A percentile compares a stretch with the other conserved stretches of the same genome.
Conservation (phyloP, 2,329 filamentous ascomycete genomes). For the Metarhizium humberi region DNA sequence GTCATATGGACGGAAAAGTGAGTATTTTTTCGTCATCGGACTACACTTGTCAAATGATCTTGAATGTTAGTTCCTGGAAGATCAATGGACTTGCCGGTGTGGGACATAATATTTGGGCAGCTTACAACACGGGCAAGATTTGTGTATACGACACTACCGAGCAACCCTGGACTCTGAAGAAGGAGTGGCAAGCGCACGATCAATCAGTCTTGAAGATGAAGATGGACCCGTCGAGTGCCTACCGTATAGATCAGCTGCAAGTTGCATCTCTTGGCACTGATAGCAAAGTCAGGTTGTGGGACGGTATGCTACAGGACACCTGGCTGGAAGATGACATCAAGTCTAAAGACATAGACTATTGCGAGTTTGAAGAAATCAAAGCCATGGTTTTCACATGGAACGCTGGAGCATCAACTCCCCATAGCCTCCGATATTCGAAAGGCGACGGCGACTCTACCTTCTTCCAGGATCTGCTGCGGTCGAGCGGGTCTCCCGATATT, state of each 20-base stretch:
- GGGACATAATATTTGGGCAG: constrained; percentile 80
- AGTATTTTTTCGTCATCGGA: constrained; percentile 79
- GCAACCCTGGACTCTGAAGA: constrained; percentile 81
- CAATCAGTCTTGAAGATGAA: constrained; percentile 71
- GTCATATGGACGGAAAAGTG: constrained; percentile 88
- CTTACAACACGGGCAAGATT: constrained; percentile 87
- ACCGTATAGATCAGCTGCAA: constrained; percentile 74
- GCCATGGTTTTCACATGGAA: constrained; percentile 91
- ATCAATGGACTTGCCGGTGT: constrained; percentile 81
- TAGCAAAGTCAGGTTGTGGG: constrained; percentile 78
- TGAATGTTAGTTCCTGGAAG: constrained; percentile 89
- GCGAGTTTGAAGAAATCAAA: constrained; percentile 72
- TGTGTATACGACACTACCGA: constrained; percentile 81
- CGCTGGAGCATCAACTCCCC: constrained; percentile 89
- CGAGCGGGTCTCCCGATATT: constrained; percentile 76
- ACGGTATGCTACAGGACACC: constrained; percentile 86
- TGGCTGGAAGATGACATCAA: constrained; percentile 93
- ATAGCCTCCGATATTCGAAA: constrained; percentile 61
- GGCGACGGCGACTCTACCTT: constrained; percentile 69
- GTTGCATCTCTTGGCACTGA: constrained; percentile 83
- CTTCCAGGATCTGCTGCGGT: constrained; percentile 68
- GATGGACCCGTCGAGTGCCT: constrained; percentile 72
- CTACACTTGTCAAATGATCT: constrained; percentile 66
- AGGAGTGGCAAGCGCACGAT: constrained; percentile 90
- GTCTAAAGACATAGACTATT: constrained; percentile 70